Evolutionary conservation across 129 eudicot species (phyloP), one percentile per base, ranked within the genome.

Genomic region (Solidago caesia): DNA sequence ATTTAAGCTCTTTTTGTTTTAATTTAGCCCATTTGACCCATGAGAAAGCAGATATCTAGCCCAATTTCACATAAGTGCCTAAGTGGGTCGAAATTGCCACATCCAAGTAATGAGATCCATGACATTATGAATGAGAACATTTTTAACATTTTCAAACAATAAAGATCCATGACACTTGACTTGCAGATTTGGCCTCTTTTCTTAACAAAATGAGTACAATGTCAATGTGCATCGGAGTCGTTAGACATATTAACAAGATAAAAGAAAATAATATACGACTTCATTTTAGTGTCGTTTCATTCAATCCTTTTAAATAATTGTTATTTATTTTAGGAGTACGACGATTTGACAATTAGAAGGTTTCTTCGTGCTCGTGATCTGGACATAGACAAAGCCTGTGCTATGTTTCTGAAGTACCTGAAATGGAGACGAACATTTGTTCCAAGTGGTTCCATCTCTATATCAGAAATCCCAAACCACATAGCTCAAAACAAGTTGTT

Each of bases 341-440:
- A 92, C 63, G 89, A 92, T 45, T 64, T 73, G 29, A 83, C 77
- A 44, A 29, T 92, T 39, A 82, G 96, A 86, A 89, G 98, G 73
- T 92, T 92, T 84, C 89, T 92, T 64, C 89, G 90, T n/a, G 96
- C 98, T 1, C 95, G 98, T 4, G 88, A 92, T 73, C 81, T 77
- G 10, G 87, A 92, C 49, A 56, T 86, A 55, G 95, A 92, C 48
- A 92, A 89, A 81, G 94, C 90, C 7, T 66, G 84, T 39, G 63
- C 82, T 27, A 87, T 92, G 96, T 71, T 89, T 66, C 64, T 89
- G 48, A 92, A 89, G 76, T 92, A 73, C 75, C 56, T 82, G 10
- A 81, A 64, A 75, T 92, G 97, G 97, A 89, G 83, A 77, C 66
- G 58, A 53, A 48, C 75, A 45, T 85, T 89, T 55, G 77, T 89